A percentile compares a stretch with the other conserved stretches of the same genome.
These are phyloP conservation scores for Penicillium canescens DNA, from an alignment of 495 filamentous ascomycete genomes.

Conservation along the genomic window DNA sequence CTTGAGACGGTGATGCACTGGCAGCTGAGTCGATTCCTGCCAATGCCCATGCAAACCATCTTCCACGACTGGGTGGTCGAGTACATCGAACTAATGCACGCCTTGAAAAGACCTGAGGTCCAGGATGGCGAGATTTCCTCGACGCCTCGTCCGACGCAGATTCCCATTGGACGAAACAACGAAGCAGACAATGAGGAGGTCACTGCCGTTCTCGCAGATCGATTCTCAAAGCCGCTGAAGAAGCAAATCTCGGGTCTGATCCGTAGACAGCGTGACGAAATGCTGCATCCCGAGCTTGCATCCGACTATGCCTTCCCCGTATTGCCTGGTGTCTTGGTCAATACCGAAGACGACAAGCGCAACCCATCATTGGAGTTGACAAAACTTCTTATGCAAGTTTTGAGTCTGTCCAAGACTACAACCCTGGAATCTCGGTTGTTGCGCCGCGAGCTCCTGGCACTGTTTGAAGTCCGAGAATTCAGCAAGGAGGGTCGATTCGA, in stretches of 20 bases:
- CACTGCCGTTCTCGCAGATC: conserved; percentile 62
- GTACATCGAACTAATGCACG: conserved; percentile 93
- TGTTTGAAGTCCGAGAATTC: conserved; percentile 95
- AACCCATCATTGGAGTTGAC: conserved; percentile 89
- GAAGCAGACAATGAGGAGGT: conserved; percentile 60
- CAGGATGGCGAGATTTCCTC: conserved; percentile 43
- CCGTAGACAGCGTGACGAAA: conserved; percentile 79
- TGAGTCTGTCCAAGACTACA: conserved; percentile 79
- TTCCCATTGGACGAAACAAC: conserved; percentile 48
- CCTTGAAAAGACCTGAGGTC: conserved; percentile 65
- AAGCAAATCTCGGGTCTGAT: conserved; percentile 81
- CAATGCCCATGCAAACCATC: conserved; percentile 71
- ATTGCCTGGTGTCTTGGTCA: conserved; percentile 70
- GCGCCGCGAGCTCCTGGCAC: conserved; percentile 80
- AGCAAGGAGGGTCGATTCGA: conserved; percentile 79
- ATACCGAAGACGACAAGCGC: conserved; percentile 57
- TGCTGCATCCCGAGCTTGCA: conserved; percentile 85
- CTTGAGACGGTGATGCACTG: conserved; percentile 97
- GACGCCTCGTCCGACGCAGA: conserved; percentile 79
- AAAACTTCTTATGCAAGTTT: conserved; percentile 86
- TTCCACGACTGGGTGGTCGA: conserved; percentile 94
- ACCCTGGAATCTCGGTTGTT: conserved; percentile 82
- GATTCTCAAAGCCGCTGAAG: conserved; percentile 85
- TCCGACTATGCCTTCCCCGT: conserved; percentile 85
- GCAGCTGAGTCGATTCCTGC: conserved; percentile 91